These are phyloP conservation scores for Pseudogymnoascus sp. DNA, from an alignment of 2,329 filamentous ascomycete species.

Conservation along the genomic window DNA sequence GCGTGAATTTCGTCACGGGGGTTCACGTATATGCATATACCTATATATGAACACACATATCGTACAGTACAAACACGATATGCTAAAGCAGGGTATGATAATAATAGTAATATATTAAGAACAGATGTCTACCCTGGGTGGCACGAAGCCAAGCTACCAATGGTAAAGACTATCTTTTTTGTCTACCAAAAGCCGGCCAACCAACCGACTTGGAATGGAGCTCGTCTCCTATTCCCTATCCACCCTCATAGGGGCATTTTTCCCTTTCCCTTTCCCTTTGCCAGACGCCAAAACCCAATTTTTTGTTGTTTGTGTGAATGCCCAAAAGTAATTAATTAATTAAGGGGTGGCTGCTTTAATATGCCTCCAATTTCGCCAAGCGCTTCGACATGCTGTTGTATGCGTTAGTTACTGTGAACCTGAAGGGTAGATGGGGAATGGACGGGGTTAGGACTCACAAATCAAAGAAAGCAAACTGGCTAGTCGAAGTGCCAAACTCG, in stretches of 20 bases:
- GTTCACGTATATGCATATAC: neutral
- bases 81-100: neutral
- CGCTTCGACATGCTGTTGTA: constrained; percentile 53
- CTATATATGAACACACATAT: neutral
- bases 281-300: neutral
- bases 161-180: neutral
- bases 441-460: too few species aligned
- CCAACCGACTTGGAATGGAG: neutral
- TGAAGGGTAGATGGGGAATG: constrained; percentile 18
- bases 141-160: neutral
- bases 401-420: constrained; percentile 16
- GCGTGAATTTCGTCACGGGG: neutral
- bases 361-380: constrained; percentile 40
- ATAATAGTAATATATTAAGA: constrained; percentile 5
- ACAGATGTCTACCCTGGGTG: neutral
- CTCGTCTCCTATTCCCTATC: neutral
- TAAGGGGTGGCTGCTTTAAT: neutral
- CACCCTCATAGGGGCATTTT: neutral
- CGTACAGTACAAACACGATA: too few species aligned
- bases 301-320: neutral
- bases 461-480: constrained; percentile 97
- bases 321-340: neutral
- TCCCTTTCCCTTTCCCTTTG: neutral
- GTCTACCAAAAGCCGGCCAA: neutral
- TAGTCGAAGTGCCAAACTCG: constrained; percentile 83